Conservation (phyloP, 75 land plant genomes). For the Adiantum capillusveneris region DNA sequence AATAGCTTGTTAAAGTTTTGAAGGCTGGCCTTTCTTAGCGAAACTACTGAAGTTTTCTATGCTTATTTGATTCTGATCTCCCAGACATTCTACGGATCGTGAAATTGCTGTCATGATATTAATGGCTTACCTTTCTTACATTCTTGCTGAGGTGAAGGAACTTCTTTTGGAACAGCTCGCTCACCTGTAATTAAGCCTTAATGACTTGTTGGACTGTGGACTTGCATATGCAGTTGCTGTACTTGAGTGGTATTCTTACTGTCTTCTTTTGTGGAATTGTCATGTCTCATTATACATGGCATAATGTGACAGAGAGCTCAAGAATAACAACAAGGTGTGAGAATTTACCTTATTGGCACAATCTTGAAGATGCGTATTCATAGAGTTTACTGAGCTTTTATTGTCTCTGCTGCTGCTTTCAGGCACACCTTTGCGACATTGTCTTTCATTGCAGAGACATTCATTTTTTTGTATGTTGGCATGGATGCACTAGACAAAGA, state of each 20-base stretch:
- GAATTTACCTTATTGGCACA: not conserved
- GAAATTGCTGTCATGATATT: constrained; percentile 73
- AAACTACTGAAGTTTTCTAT: not conserved
- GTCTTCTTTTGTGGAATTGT: constrained; percentile 94
- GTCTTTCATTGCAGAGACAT: constrained; percentile 62
- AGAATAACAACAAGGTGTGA: constrained; percentile 50
- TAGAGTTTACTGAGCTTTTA: not conserved
- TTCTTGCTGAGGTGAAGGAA: constrained; percentile 58
- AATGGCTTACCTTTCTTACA: constrained; percentile 75
- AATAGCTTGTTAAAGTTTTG: too few relatives aligned
- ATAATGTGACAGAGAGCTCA: constrained; percentile 74
- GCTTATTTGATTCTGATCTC: constrained; percentile 1
- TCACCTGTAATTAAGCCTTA: not conserved
- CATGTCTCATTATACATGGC: constrained; percentile 97
- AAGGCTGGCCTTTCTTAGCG: too few relatives aligned
- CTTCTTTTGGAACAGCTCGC: not conserved
- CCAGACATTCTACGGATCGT: constrained; percentile 80
- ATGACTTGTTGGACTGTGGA: too few relatives aligned
- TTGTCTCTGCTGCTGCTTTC: too few relatives aligned
- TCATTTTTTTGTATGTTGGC: constrained; percentile 77
- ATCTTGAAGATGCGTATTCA: not conserved
- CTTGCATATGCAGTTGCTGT: constrained; percentile 47
- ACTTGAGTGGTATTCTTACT: constrained; percentile 76
- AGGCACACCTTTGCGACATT: constrained; percentile 74
- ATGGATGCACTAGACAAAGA: constrained; percentile 82